Evolutionary conservation across 2,329 filamentous ascomycete species (phyloP).

Genomic region (Diaporthe citrichinensis): DNA sequence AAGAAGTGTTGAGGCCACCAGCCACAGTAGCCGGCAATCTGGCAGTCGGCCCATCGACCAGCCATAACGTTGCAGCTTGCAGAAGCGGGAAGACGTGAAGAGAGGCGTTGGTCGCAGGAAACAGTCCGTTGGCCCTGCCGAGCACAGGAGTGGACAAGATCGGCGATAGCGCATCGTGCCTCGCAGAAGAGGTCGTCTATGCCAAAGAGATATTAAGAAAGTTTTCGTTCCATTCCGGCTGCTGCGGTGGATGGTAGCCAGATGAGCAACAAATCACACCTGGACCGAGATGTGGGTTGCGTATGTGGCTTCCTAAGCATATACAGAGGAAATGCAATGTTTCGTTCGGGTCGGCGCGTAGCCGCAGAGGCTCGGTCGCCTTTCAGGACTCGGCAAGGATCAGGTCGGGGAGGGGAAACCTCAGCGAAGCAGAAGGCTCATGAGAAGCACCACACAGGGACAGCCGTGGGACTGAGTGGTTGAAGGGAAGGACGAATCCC

Average conservation of each 20-base stretch:
- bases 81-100: background rate
- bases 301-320: conserved; percentile 42
- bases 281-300: conserved; percentile 36
- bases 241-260: conserved; percentile 38
- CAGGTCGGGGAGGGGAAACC: conserved; percentile 37
- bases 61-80: background rate
- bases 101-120: conserved; percentile 24
- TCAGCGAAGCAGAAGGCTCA: conserved; percentile 37
- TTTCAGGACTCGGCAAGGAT: conserved; percentile 42
- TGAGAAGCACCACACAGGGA: conserved; percentile 42
- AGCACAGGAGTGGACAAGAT: conserved; percentile 10
- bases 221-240: conserved; percentile 38
- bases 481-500: conserved; percentile 67
- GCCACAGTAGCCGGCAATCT: background rate
- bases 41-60: background rate
- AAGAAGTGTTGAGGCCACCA: conserved; percentile 11
- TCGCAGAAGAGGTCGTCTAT: conserved; percentile 33
- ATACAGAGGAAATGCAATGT: conserved; percentile 42
- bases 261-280: conserved; percentile 41
- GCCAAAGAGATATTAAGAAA: conserved; percentile 39
- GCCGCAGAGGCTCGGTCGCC: conserved; percentile 1
- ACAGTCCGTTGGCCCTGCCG: background rate
- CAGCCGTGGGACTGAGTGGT: conserved; percentile 55
- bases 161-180: conserved; percentile 20
- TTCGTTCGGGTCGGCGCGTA: conserved; percentile 20